A percentile compares a stretch with the other conserved stretches of the same genome.
Conservation (phyloP, 2,329 filamentous ascomycete genomes). For the Diaporthe humulicola region DNA sequence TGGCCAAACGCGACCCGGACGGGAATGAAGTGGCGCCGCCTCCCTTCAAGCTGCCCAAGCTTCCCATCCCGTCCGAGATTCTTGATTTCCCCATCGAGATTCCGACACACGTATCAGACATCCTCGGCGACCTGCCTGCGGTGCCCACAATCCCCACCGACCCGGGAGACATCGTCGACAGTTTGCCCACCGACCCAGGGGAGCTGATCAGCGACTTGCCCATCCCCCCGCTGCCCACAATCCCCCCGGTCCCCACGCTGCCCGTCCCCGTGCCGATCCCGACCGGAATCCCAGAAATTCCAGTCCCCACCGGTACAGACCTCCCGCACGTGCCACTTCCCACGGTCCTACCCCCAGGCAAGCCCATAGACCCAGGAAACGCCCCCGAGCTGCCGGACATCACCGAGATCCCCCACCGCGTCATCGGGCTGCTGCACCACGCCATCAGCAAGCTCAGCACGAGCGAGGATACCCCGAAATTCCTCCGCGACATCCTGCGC, state of each 20-base stretch:
- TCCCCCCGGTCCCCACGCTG: background rate
- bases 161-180: background rate
- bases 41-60: background rate
- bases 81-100: background rate
- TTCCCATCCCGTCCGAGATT: slow-evolving; percentile 1
- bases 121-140: background rate
- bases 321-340: background rate
- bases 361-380: background rate
- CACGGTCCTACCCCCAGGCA: background rate
- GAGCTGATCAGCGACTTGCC: background rate
- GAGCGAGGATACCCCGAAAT: background rate
- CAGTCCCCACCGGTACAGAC: background rate
- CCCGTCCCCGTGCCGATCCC: background rate
- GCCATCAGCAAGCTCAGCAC: slow-evolving; percentile 8
- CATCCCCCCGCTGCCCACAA: background rate
- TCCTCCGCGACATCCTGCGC: background rate
- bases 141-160: background rate
- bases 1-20: background rate
- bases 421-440: slow-evolving; percentile 3
- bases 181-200: background rate
- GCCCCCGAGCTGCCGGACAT: background rate
- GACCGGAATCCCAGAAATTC: background rate
- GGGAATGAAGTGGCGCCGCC: background rate
- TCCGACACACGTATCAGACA: background rate
- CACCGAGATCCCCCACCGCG: slow-evolving; percentile 4